Conservation (phyloP, 306 rosid genomes). For the Fragaria vesca region DNA sequence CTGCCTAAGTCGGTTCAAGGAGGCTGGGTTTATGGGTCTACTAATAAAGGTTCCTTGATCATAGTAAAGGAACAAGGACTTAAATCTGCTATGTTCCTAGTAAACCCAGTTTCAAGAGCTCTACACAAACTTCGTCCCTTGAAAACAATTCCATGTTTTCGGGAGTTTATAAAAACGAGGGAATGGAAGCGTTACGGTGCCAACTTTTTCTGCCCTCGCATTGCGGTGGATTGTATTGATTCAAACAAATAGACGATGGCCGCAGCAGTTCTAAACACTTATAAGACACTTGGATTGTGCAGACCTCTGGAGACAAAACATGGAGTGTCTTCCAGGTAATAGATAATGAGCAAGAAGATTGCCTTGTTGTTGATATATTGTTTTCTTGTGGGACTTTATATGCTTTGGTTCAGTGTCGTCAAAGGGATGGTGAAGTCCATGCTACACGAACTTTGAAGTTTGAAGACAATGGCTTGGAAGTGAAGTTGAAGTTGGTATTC, state of each 20-base stretch:
- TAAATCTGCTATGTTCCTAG: neutral
- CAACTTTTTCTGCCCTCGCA: neutral
- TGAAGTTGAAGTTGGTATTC: neutral
- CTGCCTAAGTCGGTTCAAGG: neutral
- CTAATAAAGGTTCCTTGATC: neutral
- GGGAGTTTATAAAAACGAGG: neutral
- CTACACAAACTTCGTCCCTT: neutral
- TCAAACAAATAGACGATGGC: neutral
- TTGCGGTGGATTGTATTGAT: neutral
- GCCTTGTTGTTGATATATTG: neutral
- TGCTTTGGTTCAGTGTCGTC: neutral
- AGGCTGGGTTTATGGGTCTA: neutral
- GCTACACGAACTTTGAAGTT: neutral
- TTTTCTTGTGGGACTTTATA: neutral
- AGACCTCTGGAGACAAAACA: neutral
- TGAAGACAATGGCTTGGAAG: neutral
- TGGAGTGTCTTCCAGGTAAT: neutral
- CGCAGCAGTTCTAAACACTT: neutral
- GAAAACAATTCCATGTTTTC: neutral
- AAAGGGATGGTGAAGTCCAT: neutral
- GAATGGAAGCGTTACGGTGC: neutral
- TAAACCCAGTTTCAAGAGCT: slow-evolving; percentile 3
- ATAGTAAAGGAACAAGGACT: neutral
- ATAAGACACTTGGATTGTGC: neutral
- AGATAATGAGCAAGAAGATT: neutral